Conservation (phyloP, 257 asterid species). For the Fraxinus quadrangulata region DNA sequence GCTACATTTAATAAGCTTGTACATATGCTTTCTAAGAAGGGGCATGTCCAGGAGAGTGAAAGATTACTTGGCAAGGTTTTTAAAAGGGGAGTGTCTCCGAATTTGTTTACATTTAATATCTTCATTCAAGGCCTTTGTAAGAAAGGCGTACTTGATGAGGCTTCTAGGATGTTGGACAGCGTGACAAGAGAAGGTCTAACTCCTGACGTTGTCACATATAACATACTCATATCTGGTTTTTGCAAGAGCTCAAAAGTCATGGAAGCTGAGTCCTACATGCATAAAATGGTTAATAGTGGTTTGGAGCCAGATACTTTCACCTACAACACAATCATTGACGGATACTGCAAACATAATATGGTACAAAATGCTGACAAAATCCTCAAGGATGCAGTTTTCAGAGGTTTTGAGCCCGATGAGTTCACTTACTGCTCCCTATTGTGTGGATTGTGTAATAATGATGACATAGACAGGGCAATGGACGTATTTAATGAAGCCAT, state of each 20-base stretch:
- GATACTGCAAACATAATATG: conserved; percentile 75
- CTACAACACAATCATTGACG: conserved; percentile 74
- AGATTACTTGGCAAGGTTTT: conserved; percentile 70
- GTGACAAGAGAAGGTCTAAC: conserved; percentile 47
- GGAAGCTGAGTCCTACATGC: conserved; percentile 75
- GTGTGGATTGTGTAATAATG: conserved; percentile 71
- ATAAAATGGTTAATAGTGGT: conserved; percentile 76
- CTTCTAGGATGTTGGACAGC: conserved; percentile 61
- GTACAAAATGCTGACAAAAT: conserved; percentile 62
- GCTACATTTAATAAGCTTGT: conserved; percentile 76
- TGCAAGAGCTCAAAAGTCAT: conserved; percentile 76
- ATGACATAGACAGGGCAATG: conserved; percentile 68
- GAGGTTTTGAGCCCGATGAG: conserved; percentile 81
- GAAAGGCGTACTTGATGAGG: conserved; percentile 60
- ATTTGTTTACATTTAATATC: conserved; percentile 76
- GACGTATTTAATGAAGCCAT: conserved; percentile 53
- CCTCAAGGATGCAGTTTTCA: conserved; percentile 61
- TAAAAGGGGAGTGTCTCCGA: conserved; percentile 74
- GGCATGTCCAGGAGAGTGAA: conserved; percentile 66
- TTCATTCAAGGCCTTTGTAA: conserved; percentile 83
- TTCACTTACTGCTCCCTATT: conserved; percentile 78
- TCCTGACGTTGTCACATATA: conserved; percentile 83
- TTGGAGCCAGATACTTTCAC: conserved; percentile 75
- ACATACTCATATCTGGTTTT: conserved; percentile 76
- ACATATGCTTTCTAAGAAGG: conserved; percentile 75